phyloP scores from a whole-genome alignment of 495 filamentous ascomycete species.

The Tuber microsphaerosporum region DNA sequence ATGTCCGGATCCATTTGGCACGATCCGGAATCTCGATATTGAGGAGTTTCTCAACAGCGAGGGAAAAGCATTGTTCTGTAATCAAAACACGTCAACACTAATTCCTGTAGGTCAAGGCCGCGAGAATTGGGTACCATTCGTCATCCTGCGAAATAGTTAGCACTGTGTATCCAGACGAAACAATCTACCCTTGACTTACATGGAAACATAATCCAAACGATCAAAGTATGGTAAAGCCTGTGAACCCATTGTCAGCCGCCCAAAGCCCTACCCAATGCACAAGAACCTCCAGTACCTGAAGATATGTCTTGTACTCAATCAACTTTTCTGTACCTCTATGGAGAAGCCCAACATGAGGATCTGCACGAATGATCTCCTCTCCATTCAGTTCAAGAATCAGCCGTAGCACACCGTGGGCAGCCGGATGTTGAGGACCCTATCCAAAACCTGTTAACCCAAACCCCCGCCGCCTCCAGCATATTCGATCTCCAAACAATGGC shows the following conservation, averaged over 20 bases:
- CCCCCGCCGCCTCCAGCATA: not conserved
- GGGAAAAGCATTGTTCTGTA: conserved; percentile 93
- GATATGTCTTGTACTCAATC: conserved; percentile 99
- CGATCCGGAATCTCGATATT: conserved; percentile 94
- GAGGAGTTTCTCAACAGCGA: conserved; percentile 94
- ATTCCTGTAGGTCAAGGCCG: not conserved
- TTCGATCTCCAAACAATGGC: not conserved
- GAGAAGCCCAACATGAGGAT: conserved; percentile 93
- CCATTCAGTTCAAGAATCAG: conserved; percentile 97
- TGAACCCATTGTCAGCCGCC: not conserved
- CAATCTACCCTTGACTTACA: conserved; percentile 46
- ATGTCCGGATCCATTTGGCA: conserved; percentile 91
- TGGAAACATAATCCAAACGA: conserved; percentile 96
- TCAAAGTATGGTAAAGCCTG: conserved; percentile 94
- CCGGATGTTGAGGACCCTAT: conserved; percentile 89
- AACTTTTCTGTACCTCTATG: conserved; percentile 99
- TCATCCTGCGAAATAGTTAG: not conserved
- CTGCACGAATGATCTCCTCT: conserved; percentile 91
- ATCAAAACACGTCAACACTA: conserved; percentile 52
- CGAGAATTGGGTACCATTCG: not conserved
- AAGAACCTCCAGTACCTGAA: conserved; percentile 51
- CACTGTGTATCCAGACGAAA: not conserved
- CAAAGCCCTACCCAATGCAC: not conserved
- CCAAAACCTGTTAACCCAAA: conserved; percentile 8
- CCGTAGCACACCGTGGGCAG: conserved; percentile 95